Conservation (phyloP, 2,329 filamentous ascomycete genomes). For the Eutypa lata region DNA sequence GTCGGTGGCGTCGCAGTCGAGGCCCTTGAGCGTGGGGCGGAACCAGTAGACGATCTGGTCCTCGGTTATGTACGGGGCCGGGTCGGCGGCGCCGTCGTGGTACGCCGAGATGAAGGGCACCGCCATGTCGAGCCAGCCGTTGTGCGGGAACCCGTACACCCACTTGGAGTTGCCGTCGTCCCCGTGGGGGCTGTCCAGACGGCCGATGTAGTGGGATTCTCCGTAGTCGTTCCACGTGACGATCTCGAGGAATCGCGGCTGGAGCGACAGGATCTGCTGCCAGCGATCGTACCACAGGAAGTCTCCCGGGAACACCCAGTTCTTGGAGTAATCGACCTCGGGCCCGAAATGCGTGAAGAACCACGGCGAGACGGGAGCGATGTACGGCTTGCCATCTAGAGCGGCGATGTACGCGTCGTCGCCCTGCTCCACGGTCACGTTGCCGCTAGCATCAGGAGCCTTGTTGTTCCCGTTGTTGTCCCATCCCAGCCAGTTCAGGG, state of each 20-base stretch:
- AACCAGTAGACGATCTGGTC: conserved; percentile 57
- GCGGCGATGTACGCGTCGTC: too few species aligned
- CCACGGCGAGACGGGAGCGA: too few species aligned
- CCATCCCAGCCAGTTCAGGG: conserved; percentile 47
- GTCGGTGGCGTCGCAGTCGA: conserved; percentile 51
- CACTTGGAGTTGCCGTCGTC: conserved; percentile 32
- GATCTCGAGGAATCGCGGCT: too few species aligned
- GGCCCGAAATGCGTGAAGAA: too few species aligned
- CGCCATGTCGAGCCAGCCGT: conserved; percentile 51
- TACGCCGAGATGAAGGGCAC: conserved; percentile 52
- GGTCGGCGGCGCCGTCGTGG: conserved; percentile 40
- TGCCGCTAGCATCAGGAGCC: conserved; percentile 38
- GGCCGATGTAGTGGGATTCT: too few species aligned
- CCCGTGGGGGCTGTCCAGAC: conserved; percentile 18
- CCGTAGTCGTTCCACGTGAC: too few species aligned
- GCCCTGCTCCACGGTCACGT: conserved; percentile 34
- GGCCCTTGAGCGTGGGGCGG: conserved; percentile 42
- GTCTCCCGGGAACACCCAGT: too few species aligned
- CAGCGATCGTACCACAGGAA: too few species aligned
- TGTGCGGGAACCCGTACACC: conserved; percentile 35
- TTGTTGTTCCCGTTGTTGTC: conserved; percentile 44
- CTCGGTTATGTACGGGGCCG: conserved; percentile 39
- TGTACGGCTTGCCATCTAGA: too few species aligned
- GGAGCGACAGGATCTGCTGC: too few species aligned
- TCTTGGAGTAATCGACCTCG: too few species aligned